These are phyloP conservation scores for Malus asiatica DNA, from an alignment of 306 rosid genomes.

Conservation along the genomic window DNA sequence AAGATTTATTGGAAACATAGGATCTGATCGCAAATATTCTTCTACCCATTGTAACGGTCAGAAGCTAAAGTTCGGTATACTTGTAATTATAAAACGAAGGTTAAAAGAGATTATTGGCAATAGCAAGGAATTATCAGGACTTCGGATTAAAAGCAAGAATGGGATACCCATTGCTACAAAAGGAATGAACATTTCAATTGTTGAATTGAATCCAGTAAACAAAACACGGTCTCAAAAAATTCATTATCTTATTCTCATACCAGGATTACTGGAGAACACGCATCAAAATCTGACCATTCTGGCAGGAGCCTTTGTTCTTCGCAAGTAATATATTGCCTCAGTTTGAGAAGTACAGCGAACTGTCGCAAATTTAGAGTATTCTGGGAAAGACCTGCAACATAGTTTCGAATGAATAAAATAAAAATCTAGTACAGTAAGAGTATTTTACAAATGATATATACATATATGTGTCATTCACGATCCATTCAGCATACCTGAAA, in stretches of 20 bases:
- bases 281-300: slow-evolving; percentile 40
- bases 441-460: too few relatives aligned
- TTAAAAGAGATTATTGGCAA: too few relatives aligned
- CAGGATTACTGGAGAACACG: slow-evolving; percentile 58
- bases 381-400: slow-evolving; percentile 40
- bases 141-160: neutral
- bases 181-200: too few relatives aligned
- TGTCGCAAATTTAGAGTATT: slow-evolving; percentile 38
- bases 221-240: neutral
- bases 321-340: slow-evolving; percentile 58
- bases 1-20: too few relatives aligned
- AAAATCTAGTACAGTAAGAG: too few relatives aligned
- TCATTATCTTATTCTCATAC: neutral
- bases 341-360: slow-evolving; percentile 43
- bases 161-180: too few relatives aligned
- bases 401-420: too few relatives aligned
- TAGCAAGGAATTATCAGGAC: neutral
- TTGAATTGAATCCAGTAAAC: too few relatives aligned
- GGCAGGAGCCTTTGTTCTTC: slow-evolving; percentile 60
- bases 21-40: neutral
- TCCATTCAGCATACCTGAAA: slow-evolving; percentile 35
- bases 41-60: neutral
- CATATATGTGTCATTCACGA: neutral
- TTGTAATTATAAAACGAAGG: too few relatives aligned
- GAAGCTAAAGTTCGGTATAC: too few relatives aligned